Percentiles rank a stretch among this genome's conserved stretches.
Evolutionary conservation across 495 filamentous ascomycete genomes (phyloP).

Genomic region (Tetracladium marchalianum): DNA sequence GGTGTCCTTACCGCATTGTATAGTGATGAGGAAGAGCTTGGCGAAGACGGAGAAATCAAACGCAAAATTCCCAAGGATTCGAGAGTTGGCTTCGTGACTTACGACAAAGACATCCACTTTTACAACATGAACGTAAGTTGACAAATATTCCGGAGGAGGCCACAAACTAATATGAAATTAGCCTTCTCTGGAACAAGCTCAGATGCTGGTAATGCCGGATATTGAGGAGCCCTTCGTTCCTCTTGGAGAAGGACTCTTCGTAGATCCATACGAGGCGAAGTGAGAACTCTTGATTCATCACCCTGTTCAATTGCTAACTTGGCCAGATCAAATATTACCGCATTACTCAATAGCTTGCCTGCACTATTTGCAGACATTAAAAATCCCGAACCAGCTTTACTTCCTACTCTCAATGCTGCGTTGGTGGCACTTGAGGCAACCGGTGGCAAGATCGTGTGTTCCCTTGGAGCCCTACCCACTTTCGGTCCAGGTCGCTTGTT

Average conservation of each 20-base stretch:
- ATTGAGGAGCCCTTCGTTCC: conserved; percentile 96
- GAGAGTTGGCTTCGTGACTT: conserved; percentile 92
- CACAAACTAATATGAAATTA: conserved; percentile 19
- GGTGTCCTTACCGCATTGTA: conserved; percentile 83
- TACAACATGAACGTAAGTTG: conserved; percentile 78
- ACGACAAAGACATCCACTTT: conserved; percentile 91
- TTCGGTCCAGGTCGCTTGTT: conserved; percentile 80
- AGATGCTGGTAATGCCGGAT: conserved; percentile 99
- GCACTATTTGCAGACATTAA: conserved; percentile 77
- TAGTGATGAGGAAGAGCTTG: conserved; percentile 38
- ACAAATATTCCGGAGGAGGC: background rate
- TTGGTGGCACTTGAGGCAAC: conserved; percentile 71
- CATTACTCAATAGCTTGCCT: conserved; percentile 71
- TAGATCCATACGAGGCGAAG: conserved; percentile 91
- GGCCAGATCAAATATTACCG: conserved; percentile 63
- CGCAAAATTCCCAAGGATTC: conserved; percentile 62
- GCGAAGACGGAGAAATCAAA: conserved; percentile 36
- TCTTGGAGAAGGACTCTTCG: conserved; percentile 83
- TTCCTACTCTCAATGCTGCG: conserved; percentile 76
- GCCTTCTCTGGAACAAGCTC: conserved; percentile 73
- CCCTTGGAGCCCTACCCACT: conserved; percentile 72
- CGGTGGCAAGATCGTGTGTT: conserved; percentile 88
- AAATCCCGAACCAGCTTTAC: conserved; percentile 76
- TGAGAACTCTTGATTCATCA: conserved; percentile 22
- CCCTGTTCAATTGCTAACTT: background rate